A percentile compares a stretch with the other conserved stretches of the same genome.
These are phyloP conservation scores for Ogataea nakhonphanomensis DNA, from an alignment of 805 yeast genomes.

Conservation along the genomic window DNA sequence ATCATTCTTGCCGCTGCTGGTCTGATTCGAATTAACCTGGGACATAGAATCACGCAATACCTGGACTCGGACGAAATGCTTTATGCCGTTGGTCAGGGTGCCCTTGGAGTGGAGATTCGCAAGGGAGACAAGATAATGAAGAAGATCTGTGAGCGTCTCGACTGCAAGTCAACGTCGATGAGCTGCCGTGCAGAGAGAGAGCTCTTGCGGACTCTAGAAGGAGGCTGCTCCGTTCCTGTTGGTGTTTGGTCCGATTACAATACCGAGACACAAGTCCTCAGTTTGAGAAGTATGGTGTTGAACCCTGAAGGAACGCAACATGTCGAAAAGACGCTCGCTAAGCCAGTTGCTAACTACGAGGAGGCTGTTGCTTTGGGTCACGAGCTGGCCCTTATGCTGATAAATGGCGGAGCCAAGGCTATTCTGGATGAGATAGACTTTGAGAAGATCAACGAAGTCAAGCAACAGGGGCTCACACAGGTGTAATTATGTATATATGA, in stretches of 20 bases:
- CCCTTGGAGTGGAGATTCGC: constrained; percentile 88
- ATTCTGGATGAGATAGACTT: constrained; percentile 80
- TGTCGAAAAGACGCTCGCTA: constrained; percentile 54
- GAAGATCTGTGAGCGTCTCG: constrained; percentile 59
- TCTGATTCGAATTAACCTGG: constrained; percentile 65
- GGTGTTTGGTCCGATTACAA: constrained; percentile 70
- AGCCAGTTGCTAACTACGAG: constrained; percentile 35
- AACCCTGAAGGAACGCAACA: constrained; percentile 75
- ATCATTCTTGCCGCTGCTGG: constrained; percentile 93
- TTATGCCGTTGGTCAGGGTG: constrained; percentile 99
- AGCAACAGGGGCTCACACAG: constrained; percentile 32
- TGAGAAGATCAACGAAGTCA: constrained; percentile 51
- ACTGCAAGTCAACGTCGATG: constrained; percentile 60
- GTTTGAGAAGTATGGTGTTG: constrained; percentile 70
- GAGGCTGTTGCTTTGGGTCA: constrained; percentile 75
- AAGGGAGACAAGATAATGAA: constrained; percentile 58
- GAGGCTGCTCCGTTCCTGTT: constrained; percentile 97
- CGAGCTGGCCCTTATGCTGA: constrained; percentile 61
- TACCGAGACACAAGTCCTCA: constrained; percentile 40
- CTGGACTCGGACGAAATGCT: constrained; percentile 78
- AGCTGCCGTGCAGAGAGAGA: constrained; percentile 88
- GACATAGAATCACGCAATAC: constrained; percentile 68
- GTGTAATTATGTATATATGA: constrained; percentile 9
- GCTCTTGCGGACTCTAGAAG: constrained; percentile 83
- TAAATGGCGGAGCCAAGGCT: constrained; percentile 73